These are phyloP conservation scores for Chrysanthemum makinoi DNA, from an alignment of 129 eudicot species.

Conservation along the genomic window DNA sequence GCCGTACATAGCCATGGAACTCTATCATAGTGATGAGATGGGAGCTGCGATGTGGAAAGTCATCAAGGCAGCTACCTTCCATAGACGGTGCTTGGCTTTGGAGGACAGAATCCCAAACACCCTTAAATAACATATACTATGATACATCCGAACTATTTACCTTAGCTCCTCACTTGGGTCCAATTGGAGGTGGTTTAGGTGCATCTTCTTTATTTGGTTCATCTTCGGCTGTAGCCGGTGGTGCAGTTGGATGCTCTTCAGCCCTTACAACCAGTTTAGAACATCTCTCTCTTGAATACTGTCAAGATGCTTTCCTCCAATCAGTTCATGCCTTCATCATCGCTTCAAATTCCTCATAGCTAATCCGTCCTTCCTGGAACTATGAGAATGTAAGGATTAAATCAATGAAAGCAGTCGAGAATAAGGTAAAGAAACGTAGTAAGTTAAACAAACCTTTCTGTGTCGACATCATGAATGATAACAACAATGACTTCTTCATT, in stretches of 20 bases:
- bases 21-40: too few relatives aligned
- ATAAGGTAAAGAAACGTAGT: not conserved
- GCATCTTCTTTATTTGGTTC: conserved; percentile 39
- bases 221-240: conserved; percentile 53
- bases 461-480: conserved; percentile 82
- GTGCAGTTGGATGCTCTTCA: conserved; percentile 41
- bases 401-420: not conserved
- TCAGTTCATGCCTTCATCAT: conserved; percentile 97
- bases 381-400: not conserved
- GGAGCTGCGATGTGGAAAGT: too few relatives aligned
- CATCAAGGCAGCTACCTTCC: too few relatives aligned
- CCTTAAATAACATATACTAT: not conserved
- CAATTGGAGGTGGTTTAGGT: conserved; percentile 89
- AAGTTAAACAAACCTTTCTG: conserved; percentile 64
- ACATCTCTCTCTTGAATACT: conserved; percentile 73
- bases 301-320: conserved; percentile 97
- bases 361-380: conserved; percentile 69
- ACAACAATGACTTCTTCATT: conserved; percentile 73
- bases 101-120: too few relatives aligned
- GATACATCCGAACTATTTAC: conserved; percentile 23
- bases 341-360: conserved; percentile 72
- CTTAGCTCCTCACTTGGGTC: conserved; percentile 92
- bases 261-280: conserved; percentile 74
- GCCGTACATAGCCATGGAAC: too few relatives aligned
- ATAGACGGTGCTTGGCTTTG: too few relatives aligned